phyloP scores from a whole-genome alignment of 257 asterid genomes.

The Solanum bulbocastanum region DNA sequence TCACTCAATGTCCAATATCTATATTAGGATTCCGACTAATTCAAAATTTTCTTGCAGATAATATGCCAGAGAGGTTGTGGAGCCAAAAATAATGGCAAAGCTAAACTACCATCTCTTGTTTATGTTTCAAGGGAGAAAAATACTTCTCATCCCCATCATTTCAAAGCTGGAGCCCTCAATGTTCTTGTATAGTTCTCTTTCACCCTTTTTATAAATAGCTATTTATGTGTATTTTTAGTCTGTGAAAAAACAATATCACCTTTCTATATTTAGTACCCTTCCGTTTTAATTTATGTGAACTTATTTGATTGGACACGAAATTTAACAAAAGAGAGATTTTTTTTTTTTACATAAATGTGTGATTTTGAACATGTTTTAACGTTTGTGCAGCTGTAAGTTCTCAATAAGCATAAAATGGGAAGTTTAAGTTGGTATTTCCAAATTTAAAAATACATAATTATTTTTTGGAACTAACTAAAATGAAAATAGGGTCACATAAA shows the following conservation, averaged over 20 bases:
- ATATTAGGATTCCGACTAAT: not conserved
- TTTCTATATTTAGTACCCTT: not conserved
- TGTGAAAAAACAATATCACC: not conserved
- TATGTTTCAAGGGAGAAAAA: constrained; percentile 63
- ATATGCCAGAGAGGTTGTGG: constrained; percentile 13
- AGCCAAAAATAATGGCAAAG: not conserved
- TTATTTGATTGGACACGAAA: not conserved
- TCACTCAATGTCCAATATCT: not conserved
- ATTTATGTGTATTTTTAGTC: not conserved
- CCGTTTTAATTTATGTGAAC: not conserved
- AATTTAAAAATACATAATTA: not conserved
- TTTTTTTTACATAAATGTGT: not conserved
- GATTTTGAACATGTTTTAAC: not conserved
- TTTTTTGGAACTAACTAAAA: not conserved
- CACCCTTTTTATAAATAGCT: not conserved
- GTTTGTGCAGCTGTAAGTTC: not conserved
- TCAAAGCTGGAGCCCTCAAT: constrained; percentile 76
- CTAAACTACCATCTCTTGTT: constrained; percentile 40
- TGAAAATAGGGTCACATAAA: not conserved
- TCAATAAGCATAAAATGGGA: not conserved
- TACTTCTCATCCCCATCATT: constrained; percentile 52
- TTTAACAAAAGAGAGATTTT: not conserved
- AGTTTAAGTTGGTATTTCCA: not conserved
- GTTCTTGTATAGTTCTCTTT: constrained; percentile 30
- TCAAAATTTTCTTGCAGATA: constrained; percentile 20